Base-by-base conservation (phyloP, 352 stramenopile species). In the Phytophthora citricola region DNA sequence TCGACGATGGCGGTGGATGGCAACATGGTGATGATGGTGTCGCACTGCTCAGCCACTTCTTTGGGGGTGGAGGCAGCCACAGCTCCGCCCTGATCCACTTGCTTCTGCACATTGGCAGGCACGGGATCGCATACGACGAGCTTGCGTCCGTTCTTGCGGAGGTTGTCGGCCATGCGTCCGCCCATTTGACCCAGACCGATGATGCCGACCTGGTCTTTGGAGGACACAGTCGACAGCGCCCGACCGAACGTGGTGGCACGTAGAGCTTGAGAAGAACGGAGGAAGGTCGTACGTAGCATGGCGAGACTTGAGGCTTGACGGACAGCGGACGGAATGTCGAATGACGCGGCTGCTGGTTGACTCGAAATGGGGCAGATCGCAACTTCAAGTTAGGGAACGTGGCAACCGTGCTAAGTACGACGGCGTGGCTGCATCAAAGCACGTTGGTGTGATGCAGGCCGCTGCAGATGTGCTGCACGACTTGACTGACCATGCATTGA, bases 131-230 rank as follows among this genome's bases (percentile, higher is more conserved):
- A 94, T 45, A 95, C 89, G 17, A 97, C 83, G 59, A 92, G 66
- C 50, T 86, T 71, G 71, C 90, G 71, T 52, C 84, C 89, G 54
- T 92, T 87, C 48, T 87, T 80, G 31, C 97, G 72, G 32, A 98
- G 68, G 83, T 98, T 98, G 61, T 87, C 80, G 49, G 89, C 89
- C 96, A 99, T 98, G 65, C 92, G 92, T 56, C 83, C 76, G 26
- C 95, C 95, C 94, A 99, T 99, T 76, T 97, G 95, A 17, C 96
- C 96, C 38, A 99, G 69, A 36, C 96, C 94, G 46, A 99, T 90
- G 69, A 99, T 81, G 24, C 92, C 94, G 17, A 98, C 73, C 14
- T 62, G 69, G 39, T 75, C 56, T 63, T 82, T 84, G 41, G 76
- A 51, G 1, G 55, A 51, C 5, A 49, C 39, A 10, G 51, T 69